Base-by-base conservation (phyloP, 768 basidiomycete species). In the Rhodotorula taiwanensis region DNA sequence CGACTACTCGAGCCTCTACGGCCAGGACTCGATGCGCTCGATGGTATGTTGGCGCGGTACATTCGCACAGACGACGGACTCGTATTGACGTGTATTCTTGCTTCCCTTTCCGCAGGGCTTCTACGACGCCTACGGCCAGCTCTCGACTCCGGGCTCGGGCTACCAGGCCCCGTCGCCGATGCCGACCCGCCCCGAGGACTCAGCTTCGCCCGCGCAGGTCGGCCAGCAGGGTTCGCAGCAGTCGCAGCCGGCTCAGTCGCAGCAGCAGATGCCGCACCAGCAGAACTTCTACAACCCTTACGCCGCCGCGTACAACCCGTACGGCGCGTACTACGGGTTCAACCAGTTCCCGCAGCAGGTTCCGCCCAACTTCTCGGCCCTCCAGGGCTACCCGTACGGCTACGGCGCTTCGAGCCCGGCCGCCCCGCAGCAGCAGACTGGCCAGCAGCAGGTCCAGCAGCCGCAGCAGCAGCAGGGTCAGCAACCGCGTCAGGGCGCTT, bases 1-100 rank as follows among this genome's bases (percentile, higher is more conserved):
- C 54, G 70, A 71, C 55, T 71, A 71, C 67, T 60, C 63, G 58
- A 55, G 54, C 44, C 56, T 68, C 25, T 71, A 71, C 64, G 66
- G 58, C 30, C 41, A 52, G 51, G 51, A 52, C 51, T 28, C n/a
- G n/a, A 36, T 36, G 34, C 27, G 42, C 15, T 45, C 44, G 43
- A 25, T 27, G n/a, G 18, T 34, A n/a, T 7, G 42, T 36, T 5
- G 2, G 30, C 52, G n/a, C 41, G 34, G 2, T 31, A 43, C 18
- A 15, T 25, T 23, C 42, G 42, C 10, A 14, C 34, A 23, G 2
- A 20, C 33, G 25, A n/a, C 47, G 4, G n/a, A 36, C 9, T 10
- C 41, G n/a, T 23, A 51, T n/a, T 47, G 7, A 20, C 20, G 5
- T 15, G 8, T 1, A 4, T 48, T 21, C 30, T 21, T 10, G 16